These are phyloP conservation scores for Cercospora sp. DNA, from an alignment of 2,329 filamentous ascomycete genomes.

Conservation along the genomic window DNA sequence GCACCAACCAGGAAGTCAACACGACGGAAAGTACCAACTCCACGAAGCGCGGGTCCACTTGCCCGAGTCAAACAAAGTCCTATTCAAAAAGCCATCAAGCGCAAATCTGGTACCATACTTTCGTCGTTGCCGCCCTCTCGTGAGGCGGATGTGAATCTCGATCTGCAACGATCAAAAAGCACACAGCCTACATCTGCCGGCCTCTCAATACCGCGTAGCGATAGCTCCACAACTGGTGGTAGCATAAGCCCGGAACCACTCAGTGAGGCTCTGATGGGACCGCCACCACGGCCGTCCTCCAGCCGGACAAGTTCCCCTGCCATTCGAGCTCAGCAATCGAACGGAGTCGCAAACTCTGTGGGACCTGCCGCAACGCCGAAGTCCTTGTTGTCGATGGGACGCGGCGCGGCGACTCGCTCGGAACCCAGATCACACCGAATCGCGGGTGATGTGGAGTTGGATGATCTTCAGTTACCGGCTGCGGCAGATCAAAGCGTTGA, in stretches of 20 bases:
- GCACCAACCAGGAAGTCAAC: slow-evolving; percentile 47
- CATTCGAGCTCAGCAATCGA: slow-evolving; percentile 56
- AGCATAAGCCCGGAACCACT: slow-evolving; percentile 54
- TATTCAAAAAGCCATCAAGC: slow-evolving; percentile 65
- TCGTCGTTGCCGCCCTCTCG: slow-evolving; percentile 48
- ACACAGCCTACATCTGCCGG: slow-evolving; percentile 31
- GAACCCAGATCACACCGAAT: background rate
- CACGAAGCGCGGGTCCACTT: slow-evolving; percentile 45
- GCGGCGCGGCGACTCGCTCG: background rate
- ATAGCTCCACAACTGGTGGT: slow-evolving; percentile 49
- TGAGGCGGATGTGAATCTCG: slow-evolving; percentile 46
- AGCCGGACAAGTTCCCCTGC: slow-evolving; percentile 68
- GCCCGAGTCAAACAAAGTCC: slow-evolving; percentile 67
- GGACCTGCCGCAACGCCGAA: slow-evolving; percentile 38
- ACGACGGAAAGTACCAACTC: slow-evolving; percentile 54
- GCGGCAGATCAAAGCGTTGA: slow-evolving; percentile 51
- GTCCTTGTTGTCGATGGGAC: slow-evolving; percentile 35
- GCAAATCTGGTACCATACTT: slow-evolving; percentile 47
- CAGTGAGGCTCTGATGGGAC: slow-evolving; percentile 51
- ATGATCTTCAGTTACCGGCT: slow-evolving; percentile 72
- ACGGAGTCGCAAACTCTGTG: slow-evolving; percentile 6
- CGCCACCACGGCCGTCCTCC: slow-evolving; percentile 60
- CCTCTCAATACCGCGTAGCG: slow-evolving; percentile 30
- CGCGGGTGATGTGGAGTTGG: slow-evolving; percentile 43
- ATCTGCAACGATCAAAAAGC: slow-evolving; percentile 36